Evolutionary conservation across 495 filamentous ascomycete genomes (phyloP).

Genomic region (Amphirosellinia nigrospora): DNA sequence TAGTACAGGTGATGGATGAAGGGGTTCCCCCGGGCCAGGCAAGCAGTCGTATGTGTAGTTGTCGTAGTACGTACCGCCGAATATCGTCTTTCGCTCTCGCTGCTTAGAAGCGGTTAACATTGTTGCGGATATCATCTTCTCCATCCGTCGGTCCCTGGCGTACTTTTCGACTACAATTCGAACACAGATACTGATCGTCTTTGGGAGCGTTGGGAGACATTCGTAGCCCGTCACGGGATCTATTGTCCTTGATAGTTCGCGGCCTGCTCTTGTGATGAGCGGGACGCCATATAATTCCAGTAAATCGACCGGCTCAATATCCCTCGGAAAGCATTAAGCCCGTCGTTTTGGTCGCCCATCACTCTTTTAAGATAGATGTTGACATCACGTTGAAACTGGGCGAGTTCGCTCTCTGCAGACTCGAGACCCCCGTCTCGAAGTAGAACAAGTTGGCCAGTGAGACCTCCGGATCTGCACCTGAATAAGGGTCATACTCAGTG

Average conservation of each 20-base stretch:
- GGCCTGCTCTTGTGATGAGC: not conserved
- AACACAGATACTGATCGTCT: not conserved
- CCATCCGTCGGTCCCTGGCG: slow-evolving; percentile 4
- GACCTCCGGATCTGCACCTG: not conserved
- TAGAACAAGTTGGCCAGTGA: not conserved
- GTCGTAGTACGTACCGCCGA: not conserved
- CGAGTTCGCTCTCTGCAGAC: not conserved
- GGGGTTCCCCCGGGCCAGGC: not conserved
- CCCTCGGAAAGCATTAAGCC: slow-evolving; percentile 7
- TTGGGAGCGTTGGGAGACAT: not conserved
- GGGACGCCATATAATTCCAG: slow-evolving; percentile 9
- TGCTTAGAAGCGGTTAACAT: not conserved
- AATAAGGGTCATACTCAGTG: slow-evolving; percentile 4
- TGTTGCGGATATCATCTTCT: not conserved
- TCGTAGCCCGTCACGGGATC: not conserved
- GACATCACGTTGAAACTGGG: not conserved
- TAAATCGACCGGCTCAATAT: not conserved
- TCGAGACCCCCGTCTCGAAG: slow-evolving; percentile 7
- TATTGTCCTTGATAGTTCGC: not conserved
- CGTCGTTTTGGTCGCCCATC: slow-evolving; percentile 11
- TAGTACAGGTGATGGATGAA: not conserved
- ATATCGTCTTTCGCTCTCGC: not conserved
- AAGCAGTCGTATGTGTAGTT: slow-evolving; percentile 4
- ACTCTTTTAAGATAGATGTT: slow-evolving; percentile 4
- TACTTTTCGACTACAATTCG: not conserved